phyloP scores from a whole-genome alignment of 1,284 basidiomycete genomes.

The Ustilago vetiveriae region DNA sequence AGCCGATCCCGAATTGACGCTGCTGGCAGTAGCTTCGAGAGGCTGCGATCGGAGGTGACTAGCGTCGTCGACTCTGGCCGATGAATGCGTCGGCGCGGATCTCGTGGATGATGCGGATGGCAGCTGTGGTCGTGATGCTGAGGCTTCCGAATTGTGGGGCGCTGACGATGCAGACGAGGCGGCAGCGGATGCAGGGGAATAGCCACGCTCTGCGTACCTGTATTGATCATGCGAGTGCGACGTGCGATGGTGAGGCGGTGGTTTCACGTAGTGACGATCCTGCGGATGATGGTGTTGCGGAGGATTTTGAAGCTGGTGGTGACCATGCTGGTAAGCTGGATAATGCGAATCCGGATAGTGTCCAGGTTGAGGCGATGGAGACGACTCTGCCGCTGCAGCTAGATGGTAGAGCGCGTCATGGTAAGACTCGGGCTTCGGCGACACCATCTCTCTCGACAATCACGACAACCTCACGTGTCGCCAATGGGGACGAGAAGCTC shows the following conservation, averaged over 20 bases:
- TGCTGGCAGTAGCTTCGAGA: background rate
- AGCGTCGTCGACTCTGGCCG: constrained; percentile 6
- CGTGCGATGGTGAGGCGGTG: constrained; percentile 9
- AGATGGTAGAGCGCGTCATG: constrained; percentile 47
- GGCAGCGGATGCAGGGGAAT: constrained; percentile 21
- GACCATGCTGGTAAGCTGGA: constrained; percentile 2
- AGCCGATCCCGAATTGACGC: constrained; percentile 1
- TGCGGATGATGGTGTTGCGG: constrained; percentile 11
- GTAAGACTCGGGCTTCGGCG: constrained; percentile 37
- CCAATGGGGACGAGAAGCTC: no score
- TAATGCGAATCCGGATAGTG: constrained; percentile 20
- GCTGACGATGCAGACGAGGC: constrained; percentile 12
- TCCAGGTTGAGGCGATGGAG: constrained; percentile 29
- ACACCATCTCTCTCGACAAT: constrained; percentile 10
- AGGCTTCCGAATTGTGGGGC: constrained; percentile 4
- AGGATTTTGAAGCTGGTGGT: constrained; percentile 10
- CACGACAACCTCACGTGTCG: no score
- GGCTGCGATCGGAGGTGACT: background rate
- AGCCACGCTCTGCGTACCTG: constrained; percentile 22
- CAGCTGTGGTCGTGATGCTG: constrained; percentile 6
- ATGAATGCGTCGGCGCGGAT: constrained; percentile 1
- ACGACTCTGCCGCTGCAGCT: constrained; percentile 40
- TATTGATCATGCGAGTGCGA: constrained; percentile 23
- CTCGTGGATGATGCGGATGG: constrained; percentile 7
- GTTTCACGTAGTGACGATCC: constrained; percentile 14